Percentiles rank a stretch among this genome's conserved stretches.
Conservation (phyloP, 2,329 filamentous ascomycete genomes). For the Biscogniauxia sp. region DNA sequence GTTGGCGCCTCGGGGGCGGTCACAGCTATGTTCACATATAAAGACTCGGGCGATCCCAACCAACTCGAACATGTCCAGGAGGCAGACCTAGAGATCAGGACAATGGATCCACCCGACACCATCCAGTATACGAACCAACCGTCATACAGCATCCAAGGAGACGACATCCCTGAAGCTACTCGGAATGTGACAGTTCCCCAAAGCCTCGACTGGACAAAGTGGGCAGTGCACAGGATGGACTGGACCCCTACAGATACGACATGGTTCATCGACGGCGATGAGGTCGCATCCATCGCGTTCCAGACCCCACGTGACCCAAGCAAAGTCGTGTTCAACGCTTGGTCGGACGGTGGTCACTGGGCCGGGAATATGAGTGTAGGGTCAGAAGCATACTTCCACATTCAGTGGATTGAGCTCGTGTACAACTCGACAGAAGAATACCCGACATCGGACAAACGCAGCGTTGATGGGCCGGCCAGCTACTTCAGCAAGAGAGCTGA, state of each 20-base stretch:
- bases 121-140: slow-evolving; percentile 63
- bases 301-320: slow-evolving; percentile 53
- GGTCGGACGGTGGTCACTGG: slow-evolving; percentile 61
- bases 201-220: slow-evolving; percentile 47
- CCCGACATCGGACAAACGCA: slow-evolving; percentile 14
- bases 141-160: slow-evolving; percentile 43
- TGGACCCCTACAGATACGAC: slow-evolving; percentile 53
- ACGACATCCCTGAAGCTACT: slow-evolving; percentile 46
- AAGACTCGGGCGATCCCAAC: slow-evolving; percentile 33
- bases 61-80: slow-evolving; percentile 44
- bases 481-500: slow-evolving; percentile 16
- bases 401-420: slow-evolving; percentile 62
- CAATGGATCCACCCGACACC: slow-evolving; percentile 40
- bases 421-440: slow-evolving; percentile 43
- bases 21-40: slow-evolving; percentile 54
- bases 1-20: slow-evolving; percentile 47
- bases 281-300: slow-evolving; percentile 52
- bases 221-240: slow-evolving; percentile 59
- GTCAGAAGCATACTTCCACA: slow-evolving; percentile 52
- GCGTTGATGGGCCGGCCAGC: not conserved
- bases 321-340: slow-evolving; percentile 57
- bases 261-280: slow-evolving; percentile 54
- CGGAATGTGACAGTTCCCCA: slow-evolving; percentile 46
- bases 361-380: slow-evolving; percentile 55
- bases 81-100: slow-evolving; percentile 53